These are phyloP conservation scores for Rubroshorea leprosula DNA, from an alignment of 345 rosid species.

Conservation along the genomic window DNA sequence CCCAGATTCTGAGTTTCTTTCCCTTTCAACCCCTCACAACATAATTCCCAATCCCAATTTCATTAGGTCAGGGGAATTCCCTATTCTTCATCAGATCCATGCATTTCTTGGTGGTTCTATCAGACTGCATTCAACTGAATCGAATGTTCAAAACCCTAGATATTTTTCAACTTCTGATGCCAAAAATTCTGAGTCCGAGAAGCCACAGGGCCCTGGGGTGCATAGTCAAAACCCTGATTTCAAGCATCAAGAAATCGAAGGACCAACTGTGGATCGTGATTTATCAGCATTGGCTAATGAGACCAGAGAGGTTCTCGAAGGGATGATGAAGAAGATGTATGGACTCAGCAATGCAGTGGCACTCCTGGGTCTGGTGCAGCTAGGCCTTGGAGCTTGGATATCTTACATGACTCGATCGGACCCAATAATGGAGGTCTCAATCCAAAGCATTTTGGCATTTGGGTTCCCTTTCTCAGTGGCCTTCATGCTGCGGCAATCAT, in stretches of 20 bases:
- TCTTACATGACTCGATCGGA: constrained; percentile 38
- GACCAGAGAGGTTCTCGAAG: constrained; percentile 63
- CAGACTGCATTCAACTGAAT: constrained; percentile 22
- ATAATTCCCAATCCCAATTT: background rate
- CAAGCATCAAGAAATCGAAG: constrained; percentile 95
- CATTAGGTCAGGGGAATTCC: background rate
- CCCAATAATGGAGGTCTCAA: constrained; percentile 45
- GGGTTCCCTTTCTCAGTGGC: constrained; percentile 82
- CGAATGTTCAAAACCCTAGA: constrained; percentile 28
- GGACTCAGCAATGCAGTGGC: constrained; percentile 61
- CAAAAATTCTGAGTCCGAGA: constrained; percentile 17
- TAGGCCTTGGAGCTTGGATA: constrained; percentile 65
- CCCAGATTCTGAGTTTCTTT: background rate
- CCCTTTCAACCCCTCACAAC: background rate
- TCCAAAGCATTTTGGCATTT: constrained; percentile 39
- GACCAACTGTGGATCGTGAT: constrained; percentile 87
- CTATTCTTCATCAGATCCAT: background rate
- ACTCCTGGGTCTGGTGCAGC: constrained; percentile 54
- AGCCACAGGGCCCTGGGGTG: constrained; percentile 18
- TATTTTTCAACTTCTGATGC: constrained; percentile 37
- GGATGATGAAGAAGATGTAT: constrained; percentile 70
- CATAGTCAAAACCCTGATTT: constrained; percentile 46
- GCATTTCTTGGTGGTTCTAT: constrained; percentile 12
- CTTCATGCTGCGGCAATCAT: constrained; percentile 63
- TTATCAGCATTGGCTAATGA: constrained; percentile 68